Conservation (phyloP, 148 eudicot species). For the Gaultheria prostrata region DNA sequence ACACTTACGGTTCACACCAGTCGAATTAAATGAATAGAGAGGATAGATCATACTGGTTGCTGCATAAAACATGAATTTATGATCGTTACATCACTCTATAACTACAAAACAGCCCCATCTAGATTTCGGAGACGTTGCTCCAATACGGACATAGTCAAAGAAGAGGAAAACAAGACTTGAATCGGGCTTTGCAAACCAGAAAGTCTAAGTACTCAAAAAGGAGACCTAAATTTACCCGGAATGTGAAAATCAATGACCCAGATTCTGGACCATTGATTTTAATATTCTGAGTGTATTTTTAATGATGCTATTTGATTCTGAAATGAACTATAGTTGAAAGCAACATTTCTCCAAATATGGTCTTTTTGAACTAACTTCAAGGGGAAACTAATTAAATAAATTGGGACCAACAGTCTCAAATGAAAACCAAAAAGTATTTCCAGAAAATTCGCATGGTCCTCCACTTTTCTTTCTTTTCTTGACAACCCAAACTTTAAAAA, state of each 20-base stretch:
- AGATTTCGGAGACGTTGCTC: not conserved
- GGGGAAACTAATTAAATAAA: not conserved
- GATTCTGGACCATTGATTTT: no score
- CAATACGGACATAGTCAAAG: not conserved
- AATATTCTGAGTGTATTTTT: no score
- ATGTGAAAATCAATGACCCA: no score
- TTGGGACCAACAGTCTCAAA: not conserved
- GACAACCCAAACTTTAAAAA: not conserved
- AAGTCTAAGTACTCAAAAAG: no score
- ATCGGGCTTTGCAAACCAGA: not conserved
- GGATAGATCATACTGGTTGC: not conserved
- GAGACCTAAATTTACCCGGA: no score
- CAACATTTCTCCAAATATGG: not conserved
- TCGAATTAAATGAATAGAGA: not conserved
- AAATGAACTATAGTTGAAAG: not conserved
- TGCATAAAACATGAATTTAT: not conserved
- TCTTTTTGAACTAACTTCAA: not conserved
- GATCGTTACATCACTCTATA: not conserved
- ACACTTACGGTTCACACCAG: not conserved
- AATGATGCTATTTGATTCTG: no score
- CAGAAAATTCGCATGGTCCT: not conserved
- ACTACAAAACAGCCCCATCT: not conserved
- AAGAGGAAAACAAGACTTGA: not conserved
- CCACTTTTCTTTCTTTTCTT: not conserved
- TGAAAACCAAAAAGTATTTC: not conserved